phyloP scores from a whole-genome alignment of 1,139 yeast genomes.

The Debaryomyces subglobosus region DNA sequence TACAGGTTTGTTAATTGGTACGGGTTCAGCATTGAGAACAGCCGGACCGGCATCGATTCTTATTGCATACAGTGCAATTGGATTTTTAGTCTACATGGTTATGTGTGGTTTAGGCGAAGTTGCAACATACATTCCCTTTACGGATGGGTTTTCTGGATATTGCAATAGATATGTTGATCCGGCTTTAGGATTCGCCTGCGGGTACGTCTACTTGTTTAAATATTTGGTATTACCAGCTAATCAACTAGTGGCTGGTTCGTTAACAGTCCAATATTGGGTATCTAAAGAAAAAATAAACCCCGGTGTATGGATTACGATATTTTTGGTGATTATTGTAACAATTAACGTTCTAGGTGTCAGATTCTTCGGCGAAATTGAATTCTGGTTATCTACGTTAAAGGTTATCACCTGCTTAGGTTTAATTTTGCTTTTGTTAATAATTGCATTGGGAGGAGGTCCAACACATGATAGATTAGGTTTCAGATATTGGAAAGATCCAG shows the following conservation, averaged over 20 bases:
- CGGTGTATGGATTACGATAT: conserved; percentile 36
- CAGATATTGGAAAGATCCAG: conserved; percentile 30
- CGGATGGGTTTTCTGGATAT: too few species aligned
- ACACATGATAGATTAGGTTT: conserved; percentile 17
- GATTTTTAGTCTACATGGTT: neutral
- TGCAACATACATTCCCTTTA: neutral
- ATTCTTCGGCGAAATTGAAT: conserved; percentile 44
- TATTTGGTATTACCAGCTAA: conserved; percentile 51
- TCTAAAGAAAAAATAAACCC: conserved; percentile 23
- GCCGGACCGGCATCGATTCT: too few species aligned
- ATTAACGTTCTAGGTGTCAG: conserved; percentile 36
- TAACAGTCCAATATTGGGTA: conserved; percentile 56
- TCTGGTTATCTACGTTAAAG: conserved; percentile 13
- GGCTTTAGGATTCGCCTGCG: neutral
- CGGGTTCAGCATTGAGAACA: too few species aligned
- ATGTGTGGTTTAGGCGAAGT: neutral
- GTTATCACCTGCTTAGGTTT: neutral
- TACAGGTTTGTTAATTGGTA: too few species aligned
- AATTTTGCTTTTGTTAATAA: conserved; percentile 2
- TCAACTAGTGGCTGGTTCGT: conserved; percentile 50
- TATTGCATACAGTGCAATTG: neutral
- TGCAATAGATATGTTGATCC: neutral
- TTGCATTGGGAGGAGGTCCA: conserved; percentile 20
- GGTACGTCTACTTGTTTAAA: neutral
- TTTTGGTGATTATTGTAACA: conserved; percentile 25